Evolutionary conservation across 2,329 filamentous ascomycete genomes (phyloP).

Genomic region (Cladosporium sp.): DNA sequence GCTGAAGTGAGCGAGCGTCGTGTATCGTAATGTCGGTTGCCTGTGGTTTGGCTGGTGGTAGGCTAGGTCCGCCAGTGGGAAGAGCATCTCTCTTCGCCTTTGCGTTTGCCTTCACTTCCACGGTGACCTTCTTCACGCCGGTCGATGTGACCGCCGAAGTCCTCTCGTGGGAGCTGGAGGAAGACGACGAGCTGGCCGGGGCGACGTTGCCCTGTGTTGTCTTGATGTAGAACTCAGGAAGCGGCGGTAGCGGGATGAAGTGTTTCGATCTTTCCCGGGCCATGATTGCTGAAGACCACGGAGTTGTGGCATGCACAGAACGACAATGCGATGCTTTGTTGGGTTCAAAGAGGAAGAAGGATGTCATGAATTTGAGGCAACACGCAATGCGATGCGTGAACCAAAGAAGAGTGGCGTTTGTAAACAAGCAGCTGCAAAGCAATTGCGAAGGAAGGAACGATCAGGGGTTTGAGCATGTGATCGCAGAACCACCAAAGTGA

Average conservation of each 20-base stretch:
- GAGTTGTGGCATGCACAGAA: not conserved
- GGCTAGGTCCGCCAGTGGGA: not conserved
- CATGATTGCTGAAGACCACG: slow-evolving; percentile 4
- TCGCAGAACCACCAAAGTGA: not conserved
- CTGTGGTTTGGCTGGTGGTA: slow-evolving; percentile 7
- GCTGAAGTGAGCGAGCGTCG: not conserved
- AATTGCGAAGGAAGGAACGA: not conserved
- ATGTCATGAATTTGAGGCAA: too few relatives aligned
- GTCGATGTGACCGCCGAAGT: not conserved
- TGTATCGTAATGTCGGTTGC: not conserved
- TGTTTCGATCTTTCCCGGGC: slow-evolving; percentile 6
- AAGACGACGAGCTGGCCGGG: slow-evolving; percentile 10
- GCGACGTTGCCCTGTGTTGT: slow-evolving; percentile 6
- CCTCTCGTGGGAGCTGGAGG: slow-evolving; percentile 8
- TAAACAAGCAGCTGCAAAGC: too few relatives aligned
- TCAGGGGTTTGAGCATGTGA: not conserved
- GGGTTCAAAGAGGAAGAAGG: too few relatives aligned
- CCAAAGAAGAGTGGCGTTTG: too few relatives aligned
- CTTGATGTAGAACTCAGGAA: slow-evolving; percentile 24
- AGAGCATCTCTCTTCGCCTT: not conserved
- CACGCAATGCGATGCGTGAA: too few relatives aligned
- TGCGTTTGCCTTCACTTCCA: not conserved
- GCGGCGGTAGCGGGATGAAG: slow-evolving; percentile 25
- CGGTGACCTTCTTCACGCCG: not conserved
- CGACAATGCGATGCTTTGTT: not conserved